Base-by-base conservation (phyloP, 2,329 filamentous ascomycete genomes). In the Pezicula carpinea region DNA sequence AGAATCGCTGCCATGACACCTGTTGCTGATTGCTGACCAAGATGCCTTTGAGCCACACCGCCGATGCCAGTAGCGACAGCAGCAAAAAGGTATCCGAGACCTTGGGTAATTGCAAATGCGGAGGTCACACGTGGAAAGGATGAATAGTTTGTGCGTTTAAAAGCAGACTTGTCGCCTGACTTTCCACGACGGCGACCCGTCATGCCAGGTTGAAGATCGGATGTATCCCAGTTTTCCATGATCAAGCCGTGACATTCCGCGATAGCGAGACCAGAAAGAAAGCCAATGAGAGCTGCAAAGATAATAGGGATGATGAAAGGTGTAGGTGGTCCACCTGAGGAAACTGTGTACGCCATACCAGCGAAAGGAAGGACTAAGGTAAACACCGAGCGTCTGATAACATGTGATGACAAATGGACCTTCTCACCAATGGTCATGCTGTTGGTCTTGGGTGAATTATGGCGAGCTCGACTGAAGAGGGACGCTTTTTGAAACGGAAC, bases 221-320 rank as follows among this genome's bases (percentile, higher is more conserved):
- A 88, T n/a, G 82, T 87, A 62, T 91, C 87, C 63, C 85, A 91
- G 0, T 82, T 83, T 60, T 90, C 86, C 86, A 91, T 90, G 61
- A 90, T 77, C 26, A 91, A 68, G 1, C 86, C 85, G 53, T 85
- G 80, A 64, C 86, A 89, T 65, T 91, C 87, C 2, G 86, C 79
- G 39, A 89, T 82, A 1, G 85, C 86, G 8, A 92, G 75, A 43
- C 82, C 83, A 2, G 83, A 85, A 5, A 89, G 69, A 56, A 88
- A 88, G 0, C 84, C 85, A 13, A 89, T 76, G 4, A 80, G 62
- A 1, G 75, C 77, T 0, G 84, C 82, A 54, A 89, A 82, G 2
- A 83, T 61, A 4, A 82, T 81, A 3, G 86, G 87, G 1, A 83
- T 68, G n/a, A 75, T 74, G 46, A 80, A 75, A 44, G 76, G 79